Evolutionary conservation across 495 filamentous ascomycete genomes (phyloP), one percentile per base, ranked within the genome.

Genomic region (Aspergillus haitiensis): DNA sequence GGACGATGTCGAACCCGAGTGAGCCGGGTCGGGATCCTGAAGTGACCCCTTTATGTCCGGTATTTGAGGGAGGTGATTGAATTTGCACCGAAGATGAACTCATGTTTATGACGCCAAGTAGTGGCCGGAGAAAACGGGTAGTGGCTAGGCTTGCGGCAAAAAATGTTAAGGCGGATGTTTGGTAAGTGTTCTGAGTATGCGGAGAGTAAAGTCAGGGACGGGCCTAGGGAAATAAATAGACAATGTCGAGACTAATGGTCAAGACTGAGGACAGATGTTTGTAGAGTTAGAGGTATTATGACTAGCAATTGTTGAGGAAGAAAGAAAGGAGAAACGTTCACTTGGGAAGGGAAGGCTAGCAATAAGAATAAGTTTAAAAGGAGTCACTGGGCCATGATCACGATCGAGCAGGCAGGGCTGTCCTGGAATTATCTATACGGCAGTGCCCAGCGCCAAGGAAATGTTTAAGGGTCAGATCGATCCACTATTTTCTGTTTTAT

Each of bases 1-100:
- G 76, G 56, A 78, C 75, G 53, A 79, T 74, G 40, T 78, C 75
- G 62, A 73, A 66, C 50, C 61, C 67, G 35, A 65, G 52, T 53
- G 65, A 54, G 55, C 64, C 27, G 55, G 64, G 54, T 59, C 42
- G 39, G 13, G 69, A 61, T 5, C 71, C 62, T 15, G 67, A 51
- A 6, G 72, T 49, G 9, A 49, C 8, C 15, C 16, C 64, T 27
- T 67, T 42, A 21, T 59, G 18, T 9, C 60, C 51, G 46, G 58
- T 37, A 44, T 59, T 57, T 58, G 70, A 59, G 51, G 71, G 62
- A 33, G 65, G 64, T 44, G 70, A 70, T 56, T 73, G 71, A 32
- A 81, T 64, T 58, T 73, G 73, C 18, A 78, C 60, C 36, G 66
- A 73, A 45, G 77, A 68, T 32, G 74, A 74, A 52, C 65, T 77